phyloP scores from a whole-genome alignment of 352 stramenopile species.

The Phytophthora vignae region DNA sequence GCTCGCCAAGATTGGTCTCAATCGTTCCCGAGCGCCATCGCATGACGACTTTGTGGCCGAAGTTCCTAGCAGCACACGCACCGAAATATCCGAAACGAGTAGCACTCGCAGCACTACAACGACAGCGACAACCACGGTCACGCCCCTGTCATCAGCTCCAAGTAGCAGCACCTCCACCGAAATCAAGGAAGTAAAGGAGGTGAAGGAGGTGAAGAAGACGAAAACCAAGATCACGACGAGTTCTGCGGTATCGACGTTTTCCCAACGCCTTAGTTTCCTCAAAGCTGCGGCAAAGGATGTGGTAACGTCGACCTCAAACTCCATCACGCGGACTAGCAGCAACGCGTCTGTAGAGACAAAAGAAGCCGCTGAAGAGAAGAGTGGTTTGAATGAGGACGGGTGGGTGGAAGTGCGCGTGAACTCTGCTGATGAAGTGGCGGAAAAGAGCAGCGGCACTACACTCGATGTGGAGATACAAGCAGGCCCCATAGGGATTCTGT shows the following conservation, averaged over 20 bases:
- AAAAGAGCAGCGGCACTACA: constrained; percentile 53
- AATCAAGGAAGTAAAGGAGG: constrained; percentile 19
- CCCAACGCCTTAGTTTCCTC: constrained; percentile 69
- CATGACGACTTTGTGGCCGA: constrained; percentile 45
- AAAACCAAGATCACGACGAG: constrained; percentile 42
- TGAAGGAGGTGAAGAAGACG: constrained; percentile 23
- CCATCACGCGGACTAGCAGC: constrained; percentile 23
- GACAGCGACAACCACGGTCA: background rate
- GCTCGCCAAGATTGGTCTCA: constrained; percentile 59
- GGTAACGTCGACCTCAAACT: constrained; percentile 47
- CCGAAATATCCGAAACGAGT: constrained; percentile 10
- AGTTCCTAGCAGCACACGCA: constrained; percentile 3
- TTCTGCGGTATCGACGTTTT: constrained; percentile 58
- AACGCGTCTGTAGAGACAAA: constrained; percentile 18
- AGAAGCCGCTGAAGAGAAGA: constrained; percentile 40
- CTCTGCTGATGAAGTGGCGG: constrained; percentile 53
- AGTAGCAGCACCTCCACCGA: constrained; percentile 19
- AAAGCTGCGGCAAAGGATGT: constrained; percentile 78
- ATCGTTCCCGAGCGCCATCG: constrained; percentile 40
- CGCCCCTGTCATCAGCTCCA: constrained; percentile 13
- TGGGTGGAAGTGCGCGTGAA: constrained; percentile 80
- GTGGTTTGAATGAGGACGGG: constrained; percentile 64
- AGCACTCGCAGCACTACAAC: constrained; percentile 4
- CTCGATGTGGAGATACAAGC: constrained; percentile 79
- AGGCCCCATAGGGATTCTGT: constrained; percentile 81